Percentiles rank a stretch among this genome's conserved stretches.
Evolutionary conservation across 441 rosid species (phyloP).

Genomic region (Aleurites moluccanus): DNA sequence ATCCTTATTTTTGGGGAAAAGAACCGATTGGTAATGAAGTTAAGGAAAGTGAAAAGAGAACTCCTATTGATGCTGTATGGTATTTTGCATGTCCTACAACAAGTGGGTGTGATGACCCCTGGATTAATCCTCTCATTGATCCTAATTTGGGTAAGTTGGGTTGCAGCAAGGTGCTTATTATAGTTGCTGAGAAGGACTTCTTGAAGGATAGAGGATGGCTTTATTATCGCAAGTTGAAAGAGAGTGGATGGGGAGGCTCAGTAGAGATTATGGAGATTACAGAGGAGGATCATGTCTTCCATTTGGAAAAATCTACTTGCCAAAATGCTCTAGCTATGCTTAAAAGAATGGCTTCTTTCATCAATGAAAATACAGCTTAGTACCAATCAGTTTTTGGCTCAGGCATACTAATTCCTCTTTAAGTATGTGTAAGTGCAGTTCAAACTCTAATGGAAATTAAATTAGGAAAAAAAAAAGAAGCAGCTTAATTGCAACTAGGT

Average conservation of each 20-base stretch:
- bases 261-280: slow-evolving; percentile 27
- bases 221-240: slow-evolving; percentile 30
- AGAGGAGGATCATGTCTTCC: slow-evolving; percentile 40
- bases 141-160: slow-evolving; percentile 24
- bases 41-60: slow-evolving; percentile 25
- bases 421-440: too few species aligned
- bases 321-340: slow-evolving; percentile 33
- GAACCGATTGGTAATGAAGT: slow-evolving; percentile 40
- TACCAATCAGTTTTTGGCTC: too few species aligned
- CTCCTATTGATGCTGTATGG: slow-evolving; percentile 22
- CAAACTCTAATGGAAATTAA: too few species aligned
- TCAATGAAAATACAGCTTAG: not conserved
- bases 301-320: slow-evolving; percentile 22
- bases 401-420: too few species aligned
- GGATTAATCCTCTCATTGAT: slow-evolving; percentile 33
- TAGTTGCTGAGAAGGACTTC: slow-evolving; percentile 38
- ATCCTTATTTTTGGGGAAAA: slow-evolving; percentile 47
- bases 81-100: slow-evolving; percentile 37
- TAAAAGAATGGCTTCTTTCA: slow-evolving; percentile 3
- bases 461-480: too few species aligned
- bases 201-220: slow-evolving; percentile 32
- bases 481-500: too few species aligned
- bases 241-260: slow-evolving; percentile 33
- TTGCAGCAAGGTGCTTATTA: slow-evolving; percentile 27
- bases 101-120: slow-evolving; percentile 39